Percentiles rank a stretch among this genome's conserved stretches.
These are phyloP conservation scores for Rubia balearica DNA, from an alignment of 305 asterid genomes.

Conservation along the genomic window DNA sequence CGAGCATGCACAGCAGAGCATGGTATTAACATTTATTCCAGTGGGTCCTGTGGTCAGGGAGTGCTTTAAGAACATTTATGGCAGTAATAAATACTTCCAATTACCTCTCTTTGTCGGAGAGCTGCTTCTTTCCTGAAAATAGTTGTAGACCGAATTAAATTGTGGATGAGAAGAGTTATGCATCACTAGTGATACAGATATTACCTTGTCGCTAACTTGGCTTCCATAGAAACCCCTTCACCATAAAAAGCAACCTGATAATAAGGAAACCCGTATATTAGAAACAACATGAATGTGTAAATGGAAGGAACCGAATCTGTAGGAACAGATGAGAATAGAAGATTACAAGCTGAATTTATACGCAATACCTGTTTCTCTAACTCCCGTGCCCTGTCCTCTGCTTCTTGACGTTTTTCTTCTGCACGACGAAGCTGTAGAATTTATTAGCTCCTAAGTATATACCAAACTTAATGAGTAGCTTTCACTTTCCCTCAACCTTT, in stretches of 20 bases:
- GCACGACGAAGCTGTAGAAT: conserved; percentile 70
- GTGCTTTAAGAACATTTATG: conserved; percentile 6
- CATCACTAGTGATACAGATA: conserved; percentile 15
- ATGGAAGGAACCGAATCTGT: background rate
- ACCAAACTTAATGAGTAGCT: conserved; percentile 14
- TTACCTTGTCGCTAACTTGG: conserved; percentile 84
- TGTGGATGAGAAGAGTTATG: conserved; percentile 17
- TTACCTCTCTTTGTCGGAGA: conserved; percentile 90
- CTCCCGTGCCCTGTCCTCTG: conserved; percentile 89
- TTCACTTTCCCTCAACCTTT: conserved; percentile 3
- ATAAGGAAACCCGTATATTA: conserved; percentile 13
- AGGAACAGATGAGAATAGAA: background rate
- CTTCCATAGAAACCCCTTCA: conserved; percentile 96
- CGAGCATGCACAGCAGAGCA: background rate
- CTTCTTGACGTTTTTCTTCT: conserved; percentile 86
- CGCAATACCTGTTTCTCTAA: conserved; percentile 83
- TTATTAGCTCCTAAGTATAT: conserved; percentile 27
- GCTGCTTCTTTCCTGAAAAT: conserved; percentile 96
- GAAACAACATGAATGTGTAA: conserved; percentile 5
- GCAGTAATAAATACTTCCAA: conserved; percentile 8
- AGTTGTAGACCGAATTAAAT: conserved; percentile 33
- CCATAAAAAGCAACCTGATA: conserved; percentile 92
- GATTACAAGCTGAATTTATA: conserved; percentile 3
- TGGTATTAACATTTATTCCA: background rate
- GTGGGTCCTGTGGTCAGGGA: background rate